These are phyloP conservation scores for Sicyos edulis DNA, from an alignment of 306 rosid species.

Conservation along the genomic window DNA sequence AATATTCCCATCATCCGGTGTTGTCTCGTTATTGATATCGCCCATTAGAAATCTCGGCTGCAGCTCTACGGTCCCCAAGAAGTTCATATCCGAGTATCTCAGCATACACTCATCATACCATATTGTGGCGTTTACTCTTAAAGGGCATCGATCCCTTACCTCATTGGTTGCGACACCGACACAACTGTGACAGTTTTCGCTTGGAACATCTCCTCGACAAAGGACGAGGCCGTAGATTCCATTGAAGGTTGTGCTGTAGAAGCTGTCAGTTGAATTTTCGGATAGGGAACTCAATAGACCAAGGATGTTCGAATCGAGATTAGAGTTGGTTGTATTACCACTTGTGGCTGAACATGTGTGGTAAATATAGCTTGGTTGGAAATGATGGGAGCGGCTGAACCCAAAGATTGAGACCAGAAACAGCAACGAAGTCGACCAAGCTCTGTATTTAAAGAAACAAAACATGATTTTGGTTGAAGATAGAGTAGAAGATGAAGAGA, in stretches of 20 bases:
- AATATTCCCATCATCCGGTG: not conserved
- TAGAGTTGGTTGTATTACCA: not conserved
- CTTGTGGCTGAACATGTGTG: conserved; percentile 11
- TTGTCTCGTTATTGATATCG: not conserved
- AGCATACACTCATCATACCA: conserved; percentile 27
- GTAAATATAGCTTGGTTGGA: not conserved
- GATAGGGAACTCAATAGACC: conserved; percentile 16
- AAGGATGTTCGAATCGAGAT: conserved; percentile 12
- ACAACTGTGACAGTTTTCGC: conserved; percentile 21
- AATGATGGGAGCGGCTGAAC: conserved; percentile 7
- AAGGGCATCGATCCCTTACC: conserved; percentile 5
- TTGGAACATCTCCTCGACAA: conserved; percentile 25
- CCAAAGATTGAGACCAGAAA: conserved; percentile 15
- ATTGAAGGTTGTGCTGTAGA: conserved; percentile 1
- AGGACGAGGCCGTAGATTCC: conserved; percentile 20
- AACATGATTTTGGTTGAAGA: conserved; percentile 8
- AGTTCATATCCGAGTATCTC: conserved; percentile 24
- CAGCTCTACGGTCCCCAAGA: conserved; percentile 16
- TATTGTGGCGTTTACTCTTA: conserved; percentile 17
- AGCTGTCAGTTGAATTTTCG: conserved; percentile 17
- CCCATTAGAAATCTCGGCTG: conserved; percentile 8
- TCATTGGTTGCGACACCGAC: conserved; percentile 11
- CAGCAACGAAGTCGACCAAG: not conserved
- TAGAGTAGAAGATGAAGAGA: not conserved
- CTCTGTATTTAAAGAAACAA: conserved; percentile 7